These are phyloP conservation scores for Trypanosoma melophagium DNA, from an alignment of 208 protist species.

Conservation along the genomic window DNA sequence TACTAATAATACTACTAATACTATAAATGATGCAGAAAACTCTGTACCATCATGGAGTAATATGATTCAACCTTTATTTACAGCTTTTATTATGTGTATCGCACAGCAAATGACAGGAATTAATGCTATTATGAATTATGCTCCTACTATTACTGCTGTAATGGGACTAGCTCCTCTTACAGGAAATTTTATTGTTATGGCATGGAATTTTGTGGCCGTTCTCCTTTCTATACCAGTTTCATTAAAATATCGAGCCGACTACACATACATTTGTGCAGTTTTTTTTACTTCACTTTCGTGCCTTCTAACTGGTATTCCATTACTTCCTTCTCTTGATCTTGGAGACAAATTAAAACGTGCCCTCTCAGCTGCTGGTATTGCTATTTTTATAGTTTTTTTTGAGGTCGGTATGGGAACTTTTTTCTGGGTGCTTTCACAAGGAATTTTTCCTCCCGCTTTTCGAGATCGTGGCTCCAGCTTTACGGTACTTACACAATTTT, in stretches of 20 bases:
- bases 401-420: conserved; percentile 42
- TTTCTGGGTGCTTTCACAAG: conserved; percentile 40
- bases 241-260: conserved; percentile 19
- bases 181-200: conserved; percentile 57
- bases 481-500: conserved; percentile 31
- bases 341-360: conserved; percentile 28
- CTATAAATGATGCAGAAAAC: not conserved
- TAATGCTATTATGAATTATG: conserved; percentile 55
- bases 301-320: conserved; percentile 26
- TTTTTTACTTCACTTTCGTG: conserved; percentile 29
- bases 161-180: conserved; percentile 32
- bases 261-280: conserved; percentile 26
- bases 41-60: not conserved
- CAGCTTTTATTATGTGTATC: conserved; percentile 28
- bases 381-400: conserved; percentile 40
- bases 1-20: not conserved
- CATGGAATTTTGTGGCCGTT: conserved; percentile 44
- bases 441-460: conserved; percentile 42
- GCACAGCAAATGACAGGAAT: conserved; percentile 54
- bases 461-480: conserved; percentile 31
- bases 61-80: conserved; percentile 20
- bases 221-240: conserved; percentile 38
- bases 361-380: conserved; percentile 38
- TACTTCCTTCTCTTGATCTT: conserved; percentile 27
- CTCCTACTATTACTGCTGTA: conserved; percentile 35